phyloP scores from a whole-genome alignment of 2,329 filamentous ascomycete genomes.

The Colletotrichum sp. region DNA sequence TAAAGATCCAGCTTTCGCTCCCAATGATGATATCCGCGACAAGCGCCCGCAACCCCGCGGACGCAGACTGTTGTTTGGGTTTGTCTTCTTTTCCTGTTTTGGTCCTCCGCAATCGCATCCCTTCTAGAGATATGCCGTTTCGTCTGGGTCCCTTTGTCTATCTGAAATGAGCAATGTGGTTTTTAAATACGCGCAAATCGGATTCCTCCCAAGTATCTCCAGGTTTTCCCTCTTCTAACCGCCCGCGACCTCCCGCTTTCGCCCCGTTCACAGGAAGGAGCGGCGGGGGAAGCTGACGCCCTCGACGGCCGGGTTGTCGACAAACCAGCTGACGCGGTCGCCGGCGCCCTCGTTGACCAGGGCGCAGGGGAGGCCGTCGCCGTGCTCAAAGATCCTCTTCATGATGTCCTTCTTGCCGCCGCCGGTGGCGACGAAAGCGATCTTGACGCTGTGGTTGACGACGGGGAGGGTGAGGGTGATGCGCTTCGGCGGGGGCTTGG shows the following conservation, averaged over 20 bases:
- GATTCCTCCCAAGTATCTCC: neutral
- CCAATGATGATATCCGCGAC: neutral
- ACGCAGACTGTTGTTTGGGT: neutral
- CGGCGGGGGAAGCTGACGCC: constrained; percentile 83
- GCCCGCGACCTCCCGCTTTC: neutral
- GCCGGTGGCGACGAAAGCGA: constrained; percentile 92
- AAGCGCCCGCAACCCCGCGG: neutral
- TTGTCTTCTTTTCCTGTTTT: neutral
- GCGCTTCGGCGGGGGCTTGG: constrained; percentile 88
- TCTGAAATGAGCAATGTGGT: constrained; percentile 2
- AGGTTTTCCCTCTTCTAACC: neutral
- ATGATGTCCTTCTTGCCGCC: constrained; percentile 88
- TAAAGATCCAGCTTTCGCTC: constrained; percentile 2
- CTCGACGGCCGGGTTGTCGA: constrained; percentile 83
- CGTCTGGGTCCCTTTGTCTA: constrained; percentile 6
- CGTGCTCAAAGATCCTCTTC: constrained; percentile 90
- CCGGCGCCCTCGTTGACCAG: constrained; percentile 85
- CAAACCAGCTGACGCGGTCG: constrained; percentile 94
- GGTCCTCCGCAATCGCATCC: neutral
- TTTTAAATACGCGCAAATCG: neutral
- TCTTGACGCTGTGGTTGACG: constrained; percentile 81
- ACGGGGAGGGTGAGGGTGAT: constrained; percentile 95
- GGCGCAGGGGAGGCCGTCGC: constrained; percentile 80
- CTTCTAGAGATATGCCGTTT: constrained; percentile 6
- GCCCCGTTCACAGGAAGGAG: constrained; percentile 56